Conservation (phyloP, 1,284 basidiomycete species). For the Malassezia brasiliensis region DNA sequence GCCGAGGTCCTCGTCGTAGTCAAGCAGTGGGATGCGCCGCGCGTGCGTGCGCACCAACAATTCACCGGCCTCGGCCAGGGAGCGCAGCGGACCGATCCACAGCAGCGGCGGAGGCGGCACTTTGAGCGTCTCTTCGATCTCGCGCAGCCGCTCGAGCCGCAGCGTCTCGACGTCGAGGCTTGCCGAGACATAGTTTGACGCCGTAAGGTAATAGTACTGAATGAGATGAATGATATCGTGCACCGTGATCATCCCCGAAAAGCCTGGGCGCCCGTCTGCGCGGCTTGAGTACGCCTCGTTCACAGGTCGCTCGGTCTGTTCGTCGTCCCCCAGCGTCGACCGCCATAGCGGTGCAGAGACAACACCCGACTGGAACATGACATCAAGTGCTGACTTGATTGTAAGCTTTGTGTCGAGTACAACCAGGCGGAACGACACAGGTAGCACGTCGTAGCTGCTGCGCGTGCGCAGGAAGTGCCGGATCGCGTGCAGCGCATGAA, state of each 20-base stretch:
- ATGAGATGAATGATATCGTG: constrained; percentile 47
- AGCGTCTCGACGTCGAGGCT: constrained; percentile 89
- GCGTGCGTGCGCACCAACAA: constrained; percentile 91
- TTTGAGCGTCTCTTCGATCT: constrained; percentile 83
- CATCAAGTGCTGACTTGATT: constrained; percentile 43
- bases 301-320: neutral
- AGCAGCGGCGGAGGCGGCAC: constrained; percentile 86
- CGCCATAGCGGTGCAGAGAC: constrained; percentile 91
- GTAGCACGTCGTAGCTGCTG: constrained; percentile 87
- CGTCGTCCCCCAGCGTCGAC: constrained; percentile 27
- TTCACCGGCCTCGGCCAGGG: constrained; percentile 81
- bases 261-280: constrained; percentile 30
- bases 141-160: constrained; percentile 60
- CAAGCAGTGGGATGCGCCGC: constrained; percentile 81
- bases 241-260: constrained; percentile 47
- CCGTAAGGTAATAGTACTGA: constrained; percentile 43
- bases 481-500: constrained; percentile 62
- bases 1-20: constrained; percentile 82
- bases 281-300: constrained; percentile 1
- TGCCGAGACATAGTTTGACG: constrained; percentile 64
- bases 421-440: constrained; percentile 88
- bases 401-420: constrained; percentile 63
- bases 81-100: constrained; percentile 70
- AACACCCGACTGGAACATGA: constrained; percentile 58
- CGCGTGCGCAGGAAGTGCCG: constrained; percentile 72